These are phyloP conservation scores for Mortierella sp. DNA, from an alignment of 371 early-diverging fungal species.

Conservation along the genomic window DNA sequence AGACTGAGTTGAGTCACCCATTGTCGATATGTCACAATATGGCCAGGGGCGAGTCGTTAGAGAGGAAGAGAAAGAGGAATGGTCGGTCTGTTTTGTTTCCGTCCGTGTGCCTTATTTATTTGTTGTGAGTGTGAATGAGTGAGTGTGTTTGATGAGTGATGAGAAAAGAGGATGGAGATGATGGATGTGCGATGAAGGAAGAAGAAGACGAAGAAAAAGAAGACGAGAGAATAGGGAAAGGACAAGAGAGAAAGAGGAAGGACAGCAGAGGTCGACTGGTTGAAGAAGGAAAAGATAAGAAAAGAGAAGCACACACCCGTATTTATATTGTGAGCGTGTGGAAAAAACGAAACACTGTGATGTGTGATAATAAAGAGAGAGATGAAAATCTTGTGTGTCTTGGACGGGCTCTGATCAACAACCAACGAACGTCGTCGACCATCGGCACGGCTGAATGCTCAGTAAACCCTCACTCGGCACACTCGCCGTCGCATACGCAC, in stretches of 20 bases:
- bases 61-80: not conserved
- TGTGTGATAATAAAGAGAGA: no score
- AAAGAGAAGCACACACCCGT: not conserved
- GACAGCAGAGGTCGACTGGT: no score
- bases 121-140: no score
- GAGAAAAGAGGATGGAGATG: not conserved
- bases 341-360: not conserved
- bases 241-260: not conserved
- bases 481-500: not conserved
- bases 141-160: not conserved
- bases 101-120: no score
- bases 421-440: not conserved
- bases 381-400: no score
- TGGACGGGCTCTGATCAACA: no score
- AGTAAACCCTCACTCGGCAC: not conserved
- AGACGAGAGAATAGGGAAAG: no score
- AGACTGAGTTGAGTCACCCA: conserved; percentile 34
- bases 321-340: not conserved
- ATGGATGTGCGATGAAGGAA: conserved; percentile 1
- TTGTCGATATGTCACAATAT: no score
- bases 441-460: conserved; percentile 7
- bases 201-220: not conserved
- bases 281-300: no score
- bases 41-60: not conserved
- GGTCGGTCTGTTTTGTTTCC: no score